Conservation (phyloP, 257 asterid species). For the Solanum pennellii region DNA sequence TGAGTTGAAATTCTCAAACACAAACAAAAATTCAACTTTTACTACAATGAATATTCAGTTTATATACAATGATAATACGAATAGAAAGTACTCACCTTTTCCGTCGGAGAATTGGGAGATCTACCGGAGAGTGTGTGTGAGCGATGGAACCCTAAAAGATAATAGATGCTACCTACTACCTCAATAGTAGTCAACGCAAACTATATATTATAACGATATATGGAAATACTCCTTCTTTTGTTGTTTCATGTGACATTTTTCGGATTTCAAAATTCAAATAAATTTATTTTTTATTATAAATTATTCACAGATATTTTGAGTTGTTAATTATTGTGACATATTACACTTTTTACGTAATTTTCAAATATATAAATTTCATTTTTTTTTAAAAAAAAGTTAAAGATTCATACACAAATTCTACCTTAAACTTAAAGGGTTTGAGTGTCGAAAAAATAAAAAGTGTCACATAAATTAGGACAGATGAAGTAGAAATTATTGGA, state of each 20-base stretch:
- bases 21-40: neutral
- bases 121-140: neutral
- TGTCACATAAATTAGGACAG: too few relatives aligned
- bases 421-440: too few relatives aligned
- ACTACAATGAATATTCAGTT: neutral
- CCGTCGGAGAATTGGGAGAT: neutral
- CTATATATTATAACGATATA: neutral
- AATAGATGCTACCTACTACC: neutral
- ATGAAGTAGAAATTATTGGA: too few relatives aligned
- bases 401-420: too few relatives aligned
- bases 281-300: too few relatives aligned
- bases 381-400: too few relatives aligned
- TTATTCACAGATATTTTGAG: too few relatives aligned
- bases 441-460: too few relatives aligned
- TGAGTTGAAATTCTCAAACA: neutral
- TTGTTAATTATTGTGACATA: too few relatives aligned
- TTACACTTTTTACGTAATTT: rapidly evolving
- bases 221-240: neutral
- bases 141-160: neutral
- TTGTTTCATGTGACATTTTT: too few relatives aligned
- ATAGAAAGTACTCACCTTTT: neutral
- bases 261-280: too few relatives aligned
- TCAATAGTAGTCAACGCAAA: neutral
- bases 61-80: neutral
- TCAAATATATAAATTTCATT: too few relatives aligned